Evolutionary conservation across 192 early-diverging fungal species (phyloP).

Genomic region (Gaertneriomyces semiglobifer): DNA sequence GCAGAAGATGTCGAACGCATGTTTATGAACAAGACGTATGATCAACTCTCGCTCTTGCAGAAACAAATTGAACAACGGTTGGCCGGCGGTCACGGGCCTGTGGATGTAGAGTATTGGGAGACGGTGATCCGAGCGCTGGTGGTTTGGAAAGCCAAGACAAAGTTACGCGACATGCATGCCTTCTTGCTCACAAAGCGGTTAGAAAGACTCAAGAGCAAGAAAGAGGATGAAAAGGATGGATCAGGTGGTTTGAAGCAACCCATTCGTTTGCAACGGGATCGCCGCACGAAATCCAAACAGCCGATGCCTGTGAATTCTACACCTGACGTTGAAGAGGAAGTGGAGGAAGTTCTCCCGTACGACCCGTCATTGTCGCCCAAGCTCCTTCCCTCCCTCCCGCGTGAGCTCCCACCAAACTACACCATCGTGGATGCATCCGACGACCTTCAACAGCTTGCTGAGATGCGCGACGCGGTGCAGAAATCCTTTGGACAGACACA

Average conservation of each 20-base stretch:
- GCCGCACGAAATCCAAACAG: conserved; percentile 28
- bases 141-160: conserved; percentile 81
- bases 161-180: conserved; percentile 75
- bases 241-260: conserved; percentile 27
- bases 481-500: no score
- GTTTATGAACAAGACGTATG: conserved; percentile 68
- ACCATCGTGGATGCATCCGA: no score
- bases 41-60: conserved; percentile 70
- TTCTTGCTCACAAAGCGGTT: conserved; percentile 69
- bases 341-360: conserved; percentile 52
- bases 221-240: conserved; percentile 51
- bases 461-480: no score
- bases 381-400: no score
- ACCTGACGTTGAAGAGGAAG: conserved; percentile 48
- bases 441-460: no score
- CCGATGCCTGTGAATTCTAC: conserved; percentile 46
- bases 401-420: no score
- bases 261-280: conserved; percentile 25
- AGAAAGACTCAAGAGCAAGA: conserved; percentile 63
- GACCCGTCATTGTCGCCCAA: conserved; percentile 60
- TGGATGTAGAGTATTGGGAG: conserved; percentile 97
- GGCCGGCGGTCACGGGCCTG: conserved; percentile 54
- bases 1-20: conserved; percentile 66
- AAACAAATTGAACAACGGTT: conserved; percentile 74
- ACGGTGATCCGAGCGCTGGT: conserved; percentile 67